Base-by-base conservation (phyloP, 2,329 filamentous ascomycete species). In the Zymoseptoria pseudotritici region DNA sequence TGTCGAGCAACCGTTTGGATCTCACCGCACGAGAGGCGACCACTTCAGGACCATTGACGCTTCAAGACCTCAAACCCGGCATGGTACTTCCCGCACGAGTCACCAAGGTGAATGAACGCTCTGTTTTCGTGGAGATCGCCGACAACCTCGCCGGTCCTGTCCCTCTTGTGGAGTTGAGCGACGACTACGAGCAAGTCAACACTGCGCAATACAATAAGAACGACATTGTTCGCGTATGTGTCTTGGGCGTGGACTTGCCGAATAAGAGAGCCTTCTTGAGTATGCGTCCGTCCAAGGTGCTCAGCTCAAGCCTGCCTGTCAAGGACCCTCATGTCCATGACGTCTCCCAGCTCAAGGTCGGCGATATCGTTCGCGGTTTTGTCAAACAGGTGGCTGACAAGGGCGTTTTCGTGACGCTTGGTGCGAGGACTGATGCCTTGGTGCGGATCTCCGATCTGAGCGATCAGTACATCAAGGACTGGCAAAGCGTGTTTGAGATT, bases 401-500 rank as follows among this genome's bases (percentile, higher is more conserved):
- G 72, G 94, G 94, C 57, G 75, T 99, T 1, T 96, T 97, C 69
- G 84, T 99, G 53, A 83, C 87, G 24, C 80, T 99, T 2, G 91
- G 92, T 51, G 89, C 90, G 19, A 85, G 88, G 63, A 82, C 96
- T 19, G 89, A 89, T 55, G 92, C 87, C 0, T 88, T 92, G 69
- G 89, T 96, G 54, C 88, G 90, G 66, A 87, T 97, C 57, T 85
- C 88, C 9, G 92, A 97, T 72, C 81, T 99, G 13, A 96, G 92
- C 0, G 94, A 99, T 72, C 83, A 85, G 7, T 99, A 87, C 73
- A 78, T 99, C 69, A 97, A 97, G 75, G 90, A 97, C 62, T 99
- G 94, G 94, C 95, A 96, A 77, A 85, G 89, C 42, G 80, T 87
- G 52, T 97, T 93, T 76, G 86, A 94, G 69, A 78, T 93, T 54